Conservation (phyloP, 2,329 filamentous ascomycete genomes). For the Verticillium zaregamsianum region DNA sequence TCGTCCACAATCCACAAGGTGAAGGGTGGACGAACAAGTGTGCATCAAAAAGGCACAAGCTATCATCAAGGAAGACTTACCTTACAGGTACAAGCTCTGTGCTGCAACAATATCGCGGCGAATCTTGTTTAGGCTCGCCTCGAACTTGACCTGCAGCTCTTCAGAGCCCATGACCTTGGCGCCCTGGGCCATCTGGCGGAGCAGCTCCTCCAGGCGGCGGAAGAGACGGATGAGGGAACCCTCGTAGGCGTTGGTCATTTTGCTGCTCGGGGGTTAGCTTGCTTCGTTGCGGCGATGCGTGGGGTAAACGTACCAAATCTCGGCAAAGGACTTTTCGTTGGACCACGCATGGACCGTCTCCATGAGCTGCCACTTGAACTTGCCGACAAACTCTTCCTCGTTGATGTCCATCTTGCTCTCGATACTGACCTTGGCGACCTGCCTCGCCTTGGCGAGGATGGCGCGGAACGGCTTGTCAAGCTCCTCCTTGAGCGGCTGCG, state of each 20-base stretch:
- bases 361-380: slow-evolving; percentile 94
- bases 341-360: slow-evolving; percentile 93
- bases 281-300: background rate
- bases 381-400: slow-evolving; percentile 87
- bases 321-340: slow-evolving; percentile 81
- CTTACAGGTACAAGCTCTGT: slow-evolving; percentile 83
- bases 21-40: background rate
- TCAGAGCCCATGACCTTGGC: slow-evolving; percentile 98
- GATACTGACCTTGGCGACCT: slow-evolving; percentile 87
- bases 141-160: slow-evolving; percentile 89
- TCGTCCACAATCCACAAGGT: background rate
- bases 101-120: slow-evolving; percentile 91
- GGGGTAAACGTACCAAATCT: slow-evolving; percentile 80
- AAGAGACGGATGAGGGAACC: slow-evolving; percentile 95
- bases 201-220: slow-evolving; percentile 86
- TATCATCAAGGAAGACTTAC: slow-evolving; percentile 1
- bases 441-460: slow-evolving; percentile 80
- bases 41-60: too few species aligned
- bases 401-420: slow-evolving; percentile 94
- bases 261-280: slow-evolving; percentile 50
- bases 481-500: slow-evolving; percentile 74
- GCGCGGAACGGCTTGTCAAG: slow-evolving; percentile 81
- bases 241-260: slow-evolving; percentile 99
- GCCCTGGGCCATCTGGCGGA: slow-evolving; percentile 93
- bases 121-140: slow-evolving; percentile 78